Percentiles rank a stretch among this genome's conserved stretches.
Evolutionary conservation across 2,329 filamentous ascomycete species (phyloP).

Genomic region (Hypoxylon sp.): DNA sequence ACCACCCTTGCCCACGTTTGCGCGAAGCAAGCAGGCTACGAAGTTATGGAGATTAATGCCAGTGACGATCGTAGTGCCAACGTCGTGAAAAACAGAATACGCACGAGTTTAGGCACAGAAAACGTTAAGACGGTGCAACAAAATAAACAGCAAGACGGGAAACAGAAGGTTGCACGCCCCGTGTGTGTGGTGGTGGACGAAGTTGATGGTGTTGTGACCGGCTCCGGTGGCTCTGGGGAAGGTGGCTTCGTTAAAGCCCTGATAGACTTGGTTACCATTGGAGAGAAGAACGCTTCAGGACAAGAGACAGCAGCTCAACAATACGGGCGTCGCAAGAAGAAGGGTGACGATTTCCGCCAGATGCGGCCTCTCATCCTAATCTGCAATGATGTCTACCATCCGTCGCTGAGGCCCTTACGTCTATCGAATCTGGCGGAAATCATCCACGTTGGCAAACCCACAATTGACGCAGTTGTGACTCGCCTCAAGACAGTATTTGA

Average conservation of each 20-base stretch:
- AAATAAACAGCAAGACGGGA: conserved; percentile 65
- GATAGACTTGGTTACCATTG: conserved; percentile 88
- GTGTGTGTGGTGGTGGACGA: conserved; percentile 97
- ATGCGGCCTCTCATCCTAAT: conserved; percentile 92
- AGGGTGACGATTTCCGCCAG: conserved; percentile 88
- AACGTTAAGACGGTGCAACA: conserved; percentile 85
- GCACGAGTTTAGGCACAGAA: conserved; percentile 93
- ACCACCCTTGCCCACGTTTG: conserved; percentile 97
- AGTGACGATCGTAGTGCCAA: conserved; percentile 93
- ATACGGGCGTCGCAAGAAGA: conserved; percentile 72
- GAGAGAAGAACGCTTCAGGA: conserved; percentile 80
- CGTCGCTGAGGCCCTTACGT: conserved; percentile 87
- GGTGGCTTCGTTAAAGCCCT: conserved; percentile 96
- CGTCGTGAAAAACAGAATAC: conserved; percentile 91
- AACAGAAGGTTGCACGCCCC: conserved; percentile 81
- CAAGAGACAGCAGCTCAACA: conserved; percentile 53
- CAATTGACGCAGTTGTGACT: conserved; percentile 85
- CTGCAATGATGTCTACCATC: conserved; percentile 97
- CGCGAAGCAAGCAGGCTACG: conserved; percentile 94
- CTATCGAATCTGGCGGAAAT: conserved; percentile 89
- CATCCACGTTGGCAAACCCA: conserved; percentile 90
- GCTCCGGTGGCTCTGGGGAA: conserved; percentile 83
- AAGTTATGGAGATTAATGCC: conserved; percentile 97
- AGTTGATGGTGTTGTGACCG: conserved; percentile 92
- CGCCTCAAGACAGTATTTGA: conserved; percentile 88